Percentiles rank a stretch among this genome's conserved stretches.
Evolutionary conservation across 192 early-diverging fungal genomes (phyloP).

Genomic region (Backusella luteola): DNA sequence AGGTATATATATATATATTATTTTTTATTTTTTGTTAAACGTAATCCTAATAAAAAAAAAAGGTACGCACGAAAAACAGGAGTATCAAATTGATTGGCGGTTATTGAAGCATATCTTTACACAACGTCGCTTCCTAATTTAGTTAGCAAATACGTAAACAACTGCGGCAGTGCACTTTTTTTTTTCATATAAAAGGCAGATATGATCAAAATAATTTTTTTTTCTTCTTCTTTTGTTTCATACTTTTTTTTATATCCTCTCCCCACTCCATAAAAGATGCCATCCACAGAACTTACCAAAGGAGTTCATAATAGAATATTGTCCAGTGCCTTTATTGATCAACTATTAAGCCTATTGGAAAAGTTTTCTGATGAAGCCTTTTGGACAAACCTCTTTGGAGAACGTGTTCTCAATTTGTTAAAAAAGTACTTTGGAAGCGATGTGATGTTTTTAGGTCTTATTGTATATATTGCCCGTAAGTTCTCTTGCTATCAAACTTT

Average conservation of each 20-base stretch:
- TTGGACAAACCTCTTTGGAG: slow-evolving; percentile 20
- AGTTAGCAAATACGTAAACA: not conserved
- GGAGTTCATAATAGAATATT: not conserved
- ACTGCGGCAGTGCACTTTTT: not conserved
- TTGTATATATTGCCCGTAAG: slow-evolving; percentile 26
- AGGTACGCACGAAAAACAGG: not conserved
- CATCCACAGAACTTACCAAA: not conserved
- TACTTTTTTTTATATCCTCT: not conserved
- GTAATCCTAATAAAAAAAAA: no score
- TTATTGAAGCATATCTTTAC: not conserved
- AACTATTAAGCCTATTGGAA: not conserved
- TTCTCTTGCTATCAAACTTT: not conserved
- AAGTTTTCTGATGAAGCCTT: slow-evolving; percentile 16
- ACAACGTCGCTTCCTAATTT: not conserved
- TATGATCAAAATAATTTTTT: not conserved
- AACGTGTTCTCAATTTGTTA: slow-evolving; percentile 3
- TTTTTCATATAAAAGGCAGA: not conserved
- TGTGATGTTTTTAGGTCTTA: slow-evolving; percentile 20
- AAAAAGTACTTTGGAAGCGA: slow-evolving; percentile 22
- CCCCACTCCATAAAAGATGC: not conserved
- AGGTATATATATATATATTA: no score
- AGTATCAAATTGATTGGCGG: not conserved
- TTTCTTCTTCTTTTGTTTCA: not conserved
- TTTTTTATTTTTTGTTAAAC: no score
- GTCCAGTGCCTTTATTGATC: not conserved